phyloP scores from a whole-genome alignment of 164 flowering plant species.

The Tinospora cordifolia region DNA sequence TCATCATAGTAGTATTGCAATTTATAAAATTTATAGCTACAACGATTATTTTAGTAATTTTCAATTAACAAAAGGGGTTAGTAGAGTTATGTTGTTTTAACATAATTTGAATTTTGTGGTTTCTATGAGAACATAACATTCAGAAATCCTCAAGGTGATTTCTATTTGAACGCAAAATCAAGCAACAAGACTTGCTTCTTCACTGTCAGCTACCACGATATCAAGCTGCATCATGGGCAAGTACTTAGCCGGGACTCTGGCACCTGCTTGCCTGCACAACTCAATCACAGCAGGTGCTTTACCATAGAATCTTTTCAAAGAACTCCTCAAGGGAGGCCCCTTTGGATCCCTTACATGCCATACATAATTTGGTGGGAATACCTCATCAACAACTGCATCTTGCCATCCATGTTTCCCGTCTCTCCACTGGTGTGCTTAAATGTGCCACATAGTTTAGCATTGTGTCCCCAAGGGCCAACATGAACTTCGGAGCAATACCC shows the following conservation, averaged over 20 bases:
- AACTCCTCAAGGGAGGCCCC: slow-evolving; percentile 58
- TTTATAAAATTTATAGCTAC: too few relatives aligned
- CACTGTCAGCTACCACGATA: slow-evolving; percentile 71
- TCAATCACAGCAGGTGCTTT: slow-evolving; percentile 95
- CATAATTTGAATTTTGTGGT: too few relatives aligned
- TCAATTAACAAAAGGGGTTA: too few relatives aligned
- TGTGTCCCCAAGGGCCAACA: slow-evolving; percentile 97
- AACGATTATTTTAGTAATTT: too few relatives aligned
- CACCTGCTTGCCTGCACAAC: slow-evolving; percentile 82
- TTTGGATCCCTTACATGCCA: slow-evolving; percentile 78
- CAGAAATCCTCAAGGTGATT: too few relatives aligned
- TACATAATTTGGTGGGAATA: slow-evolving; percentile 81
- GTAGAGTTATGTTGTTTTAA: too few relatives aligned
- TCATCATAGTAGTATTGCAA: too few relatives aligned
- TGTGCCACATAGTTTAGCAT: slow-evolving; percentile 82
- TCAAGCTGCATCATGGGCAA: slow-evolving; percentile 95
- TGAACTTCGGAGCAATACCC: slow-evolving; percentile 96
- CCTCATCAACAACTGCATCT: slow-evolving; percentile 78
- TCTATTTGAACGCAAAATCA: slow-evolving; percentile 16
- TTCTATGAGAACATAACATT: too few relatives aligned
- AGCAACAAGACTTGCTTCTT: slow-evolving; percentile 59
- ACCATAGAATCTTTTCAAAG: slow-evolving; percentile 69
- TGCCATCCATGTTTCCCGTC: slow-evolving; percentile 99
- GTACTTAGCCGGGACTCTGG: slow-evolving; percentile 48
- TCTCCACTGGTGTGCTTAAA: slow-evolving; percentile 95